Percentiles rank a stretch among this genome's conserved stretches.
Conservation (phyloP, 495 filamentous ascomycete genomes). For the Aspergillus homomorphus region DNA sequence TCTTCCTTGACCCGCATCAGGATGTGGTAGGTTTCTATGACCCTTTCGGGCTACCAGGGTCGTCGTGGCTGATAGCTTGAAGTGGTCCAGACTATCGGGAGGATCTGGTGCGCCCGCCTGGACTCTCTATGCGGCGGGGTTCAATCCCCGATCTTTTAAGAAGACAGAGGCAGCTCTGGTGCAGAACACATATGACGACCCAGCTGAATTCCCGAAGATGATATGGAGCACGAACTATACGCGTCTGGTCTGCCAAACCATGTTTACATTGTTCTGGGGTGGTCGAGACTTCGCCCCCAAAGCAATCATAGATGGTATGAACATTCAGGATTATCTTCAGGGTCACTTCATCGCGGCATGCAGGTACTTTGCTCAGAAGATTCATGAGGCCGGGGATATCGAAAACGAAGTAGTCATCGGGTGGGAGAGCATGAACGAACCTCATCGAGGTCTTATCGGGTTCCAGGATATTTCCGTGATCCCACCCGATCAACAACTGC, state of each 20-base stretch:
- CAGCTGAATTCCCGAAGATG: slow-evolving; percentile 92
- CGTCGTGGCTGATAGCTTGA: slow-evolving; percentile 15
- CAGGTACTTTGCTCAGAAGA: slow-evolving; percentile 73
- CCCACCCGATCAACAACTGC: slow-evolving; percentile 83
- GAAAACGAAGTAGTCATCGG: slow-evolving; percentile 87
- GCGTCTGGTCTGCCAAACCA: slow-evolving; percentile 79
- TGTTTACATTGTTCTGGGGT: slow-evolving; percentile 93
- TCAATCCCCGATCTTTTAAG: slow-evolving; percentile 80
- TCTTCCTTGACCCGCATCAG: slow-evolving; percentile 98
- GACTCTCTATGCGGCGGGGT: slow-evolving; percentile 90
- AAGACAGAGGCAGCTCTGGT: slow-evolving; percentile 90
- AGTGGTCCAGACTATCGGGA: slow-evolving; percentile 93
- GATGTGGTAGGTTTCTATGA: slow-evolving; percentile 68
- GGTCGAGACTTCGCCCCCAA: slow-evolving; percentile 94
- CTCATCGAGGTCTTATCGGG: slow-evolving; percentile 85
- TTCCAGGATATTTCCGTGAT: slow-evolving; percentile 77
- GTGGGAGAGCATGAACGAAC: slow-evolving; percentile 95
- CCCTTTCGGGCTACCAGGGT: neutral
- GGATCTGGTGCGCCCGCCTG: slow-evolving; percentile 97
- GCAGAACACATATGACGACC: slow-evolving; percentile 90
- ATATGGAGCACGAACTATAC: slow-evolving; percentile 98
- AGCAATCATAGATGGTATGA: slow-evolving; percentile 88
- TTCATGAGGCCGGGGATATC: slow-evolving; percentile 87
- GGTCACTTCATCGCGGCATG: slow-evolving; percentile 79
- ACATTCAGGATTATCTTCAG: slow-evolving; percentile 96